Conservation (phyloP, 75 land plant species). For the Cupressus sempervirens region DNA sequence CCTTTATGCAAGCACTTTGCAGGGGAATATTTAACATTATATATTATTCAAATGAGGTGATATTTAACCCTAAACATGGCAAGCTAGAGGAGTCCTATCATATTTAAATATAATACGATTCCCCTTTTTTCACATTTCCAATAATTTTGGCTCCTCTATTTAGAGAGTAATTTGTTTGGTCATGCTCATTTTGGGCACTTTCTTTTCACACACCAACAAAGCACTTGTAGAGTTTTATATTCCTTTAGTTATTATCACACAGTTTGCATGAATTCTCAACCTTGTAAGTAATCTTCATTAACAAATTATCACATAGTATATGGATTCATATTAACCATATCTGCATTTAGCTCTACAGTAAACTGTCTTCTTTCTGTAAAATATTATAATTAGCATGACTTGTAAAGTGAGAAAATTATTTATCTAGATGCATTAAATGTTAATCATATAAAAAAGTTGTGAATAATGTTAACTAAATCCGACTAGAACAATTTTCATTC, state of each 20-base stretch:
- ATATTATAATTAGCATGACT: not conserved
- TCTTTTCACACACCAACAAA: not conserved
- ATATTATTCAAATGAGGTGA: too few species aligned
- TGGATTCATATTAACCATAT: not conserved
- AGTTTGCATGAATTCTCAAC: not conserved
- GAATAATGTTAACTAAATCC: not conserved
- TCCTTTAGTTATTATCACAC: not conserved
- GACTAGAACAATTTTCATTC: not conserved
- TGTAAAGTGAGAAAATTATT: not conserved
- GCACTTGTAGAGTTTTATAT: not conserved
- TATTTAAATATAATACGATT: not conserved
- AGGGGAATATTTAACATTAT: too few species aligned
- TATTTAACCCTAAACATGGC: too few species aligned
- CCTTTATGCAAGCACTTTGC: too few species aligned
- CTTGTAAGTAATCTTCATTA: not conserved
- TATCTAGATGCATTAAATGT: not conserved
- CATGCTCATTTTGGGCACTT: not conserved
- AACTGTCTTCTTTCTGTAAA: not conserved
- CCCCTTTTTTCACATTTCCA: not conserved
- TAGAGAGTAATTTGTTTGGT: not conserved
- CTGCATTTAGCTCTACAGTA: not conserved
- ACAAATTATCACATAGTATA: not conserved
- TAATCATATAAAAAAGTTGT: not conserved
- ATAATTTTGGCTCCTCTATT: not conserved
- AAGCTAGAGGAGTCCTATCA: not conserved